Evolutionary conservation across 2,329 filamentous ascomycete species (phyloP).

Genomic region (Helotiales sp.): DNA sequence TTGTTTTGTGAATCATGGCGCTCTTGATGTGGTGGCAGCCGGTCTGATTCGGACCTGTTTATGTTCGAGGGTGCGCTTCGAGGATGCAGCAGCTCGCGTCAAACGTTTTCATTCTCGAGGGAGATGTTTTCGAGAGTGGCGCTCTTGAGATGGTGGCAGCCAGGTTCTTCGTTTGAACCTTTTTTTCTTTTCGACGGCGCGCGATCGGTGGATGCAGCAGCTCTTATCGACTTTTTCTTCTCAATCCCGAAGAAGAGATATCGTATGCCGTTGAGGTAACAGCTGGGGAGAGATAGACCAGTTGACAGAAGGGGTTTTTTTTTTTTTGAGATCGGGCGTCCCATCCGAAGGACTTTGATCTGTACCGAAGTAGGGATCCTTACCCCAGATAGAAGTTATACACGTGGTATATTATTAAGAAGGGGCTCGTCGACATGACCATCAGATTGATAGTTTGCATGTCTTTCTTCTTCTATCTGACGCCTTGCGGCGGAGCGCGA

Average conservation of each 20-base stretch:
- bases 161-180: background rate
- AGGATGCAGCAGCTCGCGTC: no score
- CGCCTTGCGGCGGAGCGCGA: conserved; percentile 4
- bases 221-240: background rate
- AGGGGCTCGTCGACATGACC: background rate
- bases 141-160: no score
- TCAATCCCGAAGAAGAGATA: background rate
- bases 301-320: background rate
- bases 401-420: background rate
- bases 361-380: conserved; percentile 1
- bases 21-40: background rate
- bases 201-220: background rate
- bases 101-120: no score
- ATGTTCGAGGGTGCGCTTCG: background rate
- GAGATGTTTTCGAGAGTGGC: no score
- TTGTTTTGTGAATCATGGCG: background rate
- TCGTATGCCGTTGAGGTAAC: no score
- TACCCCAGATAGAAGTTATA: conserved; percentile 1
- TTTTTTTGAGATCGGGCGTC: conserved; percentile 1
- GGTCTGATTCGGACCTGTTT: background rate
- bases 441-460: conserved; percentile 1
- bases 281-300: background rate
- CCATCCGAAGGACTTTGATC: conserved; percentile 3
- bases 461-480: conserved; percentile 6
- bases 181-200: background rate